Conservation (phyloP, 2,329 filamentous ascomycete genomes). For the Diplocarpon rosae region DNA sequence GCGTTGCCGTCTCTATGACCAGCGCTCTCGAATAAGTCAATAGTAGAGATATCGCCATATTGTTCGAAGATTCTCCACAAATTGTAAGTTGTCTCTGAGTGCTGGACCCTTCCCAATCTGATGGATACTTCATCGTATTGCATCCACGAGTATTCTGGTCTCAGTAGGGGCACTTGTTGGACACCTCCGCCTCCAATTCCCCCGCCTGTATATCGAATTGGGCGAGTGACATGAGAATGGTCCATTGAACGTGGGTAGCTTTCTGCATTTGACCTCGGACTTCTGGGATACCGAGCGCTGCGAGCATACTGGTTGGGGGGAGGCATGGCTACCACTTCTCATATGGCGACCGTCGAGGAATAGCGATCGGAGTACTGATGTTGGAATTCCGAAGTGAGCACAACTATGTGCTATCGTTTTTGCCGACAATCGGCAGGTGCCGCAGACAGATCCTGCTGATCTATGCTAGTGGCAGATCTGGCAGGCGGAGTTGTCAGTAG, state of each 20-base stretch:
- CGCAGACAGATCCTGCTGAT: background rate
- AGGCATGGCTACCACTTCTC: no score
- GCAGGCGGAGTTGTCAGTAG: background rate
- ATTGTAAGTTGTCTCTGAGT: constrained; percentile 30
- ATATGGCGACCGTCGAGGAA: no score
- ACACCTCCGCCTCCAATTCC: background rate
- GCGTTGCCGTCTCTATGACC: constrained; percentile 33
- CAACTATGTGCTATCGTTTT: no score
- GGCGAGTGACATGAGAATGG: no score
- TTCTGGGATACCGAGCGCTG: no score
- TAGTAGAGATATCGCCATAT: constrained; percentile 42
- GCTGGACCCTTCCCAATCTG: constrained; percentile 26
- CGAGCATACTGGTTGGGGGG: no score
- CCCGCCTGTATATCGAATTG: no score
- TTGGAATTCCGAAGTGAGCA: no score
- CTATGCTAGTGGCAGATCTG: background rate
- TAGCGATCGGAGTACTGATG: no score
- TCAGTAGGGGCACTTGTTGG: background rate
- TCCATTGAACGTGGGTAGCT: no score
- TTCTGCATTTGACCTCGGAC: no score
- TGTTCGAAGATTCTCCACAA: constrained; percentile 41
- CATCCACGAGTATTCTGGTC: constrained; percentile 24
- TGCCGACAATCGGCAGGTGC: background rate
- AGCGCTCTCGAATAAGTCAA: constrained; percentile 42
- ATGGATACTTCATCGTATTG: constrained; percentile 25